Conservation (phyloP, 2,329 filamentous ascomycete species). For the Neonectria punicea region DNA sequence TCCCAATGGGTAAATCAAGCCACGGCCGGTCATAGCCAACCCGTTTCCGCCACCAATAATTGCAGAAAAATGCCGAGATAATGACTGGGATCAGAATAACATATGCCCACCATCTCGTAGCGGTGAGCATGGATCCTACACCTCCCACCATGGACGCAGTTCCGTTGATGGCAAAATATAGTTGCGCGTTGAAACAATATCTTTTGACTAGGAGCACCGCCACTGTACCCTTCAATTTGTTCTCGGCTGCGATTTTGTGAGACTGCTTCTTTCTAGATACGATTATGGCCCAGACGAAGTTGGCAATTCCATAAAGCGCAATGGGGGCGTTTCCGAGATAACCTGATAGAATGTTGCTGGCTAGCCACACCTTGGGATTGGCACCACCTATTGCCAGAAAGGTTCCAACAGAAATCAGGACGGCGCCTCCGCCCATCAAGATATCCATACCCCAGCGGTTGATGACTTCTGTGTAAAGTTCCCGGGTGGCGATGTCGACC, state of each 20-base stretch:
- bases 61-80: conserved; percentile 55
- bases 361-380: conserved; percentile 52
- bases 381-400: conserved; percentile 64
- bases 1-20: not conserved
- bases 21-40: conserved; percentile 54
- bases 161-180: conserved; percentile 58
- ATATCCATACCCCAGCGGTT: conserved; percentile 63
- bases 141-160: conserved; percentile 58
- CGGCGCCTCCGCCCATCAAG: conserved; percentile 59
- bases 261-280: conserved; percentile 53
- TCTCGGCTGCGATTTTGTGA: conserved; percentile 46
- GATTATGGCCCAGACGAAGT: conserved; percentile 58
- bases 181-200: conserved; percentile 51
- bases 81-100: conserved; percentile 62
- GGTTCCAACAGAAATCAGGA: conserved; percentile 62
- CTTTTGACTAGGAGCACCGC: conserved; percentile 45
- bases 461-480: conserved; percentile 61
- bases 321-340: conserved; percentile 64
- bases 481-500: conserved; percentile 57
- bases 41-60: conserved; percentile 58
- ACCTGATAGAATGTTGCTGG: conserved; percentile 64
- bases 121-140: conserved; percentile 60
- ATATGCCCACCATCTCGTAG: conserved; percentile 64
- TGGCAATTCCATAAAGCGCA: conserved; percentile 60
- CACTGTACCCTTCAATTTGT: conserved; percentile 39